Base-by-base conservation (phyloP, 805 yeast genomes). In the Kodamaea laetipori region DNA sequence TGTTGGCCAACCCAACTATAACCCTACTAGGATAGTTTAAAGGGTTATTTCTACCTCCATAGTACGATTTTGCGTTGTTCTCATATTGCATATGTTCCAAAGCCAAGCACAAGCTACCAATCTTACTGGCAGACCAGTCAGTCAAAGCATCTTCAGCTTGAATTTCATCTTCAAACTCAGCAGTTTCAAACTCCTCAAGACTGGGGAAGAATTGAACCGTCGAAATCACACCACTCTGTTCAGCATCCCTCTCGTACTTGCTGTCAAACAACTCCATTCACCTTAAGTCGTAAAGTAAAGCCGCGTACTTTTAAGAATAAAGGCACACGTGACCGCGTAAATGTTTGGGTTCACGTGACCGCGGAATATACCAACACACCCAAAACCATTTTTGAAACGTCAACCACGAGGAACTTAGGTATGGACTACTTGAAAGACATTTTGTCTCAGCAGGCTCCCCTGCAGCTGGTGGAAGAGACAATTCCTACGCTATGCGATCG, bases 401-500 rank as follows among this genome's bases (percentile, higher is more conserved):
- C 15, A 30, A 30, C 34, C 34, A 30, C 34, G 19, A 30, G 34
- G 17, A 6, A 30, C 34, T n/a, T 8, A 4, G 17, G 10, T 39
- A 67, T 67, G 75, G 73, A 68, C 43, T 67, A 67, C 52, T 48
- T 70, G 38, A 67, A 64, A 47, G 66, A 61, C 49, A 64, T 68
- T 7, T 53, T 71, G 32, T 54, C 64, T 17, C 66, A 58, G 51
- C 66, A 50, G 48, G 61, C 58, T 47, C 65, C 54, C 27, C 47
- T 61, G 43, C 68, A 74, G 60, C 69, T 71, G 57, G 92, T 82
- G 3, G 88, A 84, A 53, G 95, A 87, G 57, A 85, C 96, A 10
- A 92, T 94, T 47, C 81, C 92, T 4, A 88, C 94, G 4, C 71
- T 94, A 34, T 87, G 96, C 53, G 96, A 95, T 59, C 73, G 98